Conservation (phyloP, 202 grass and related monocot genomes). For the Panicum virgatum region DNA sequence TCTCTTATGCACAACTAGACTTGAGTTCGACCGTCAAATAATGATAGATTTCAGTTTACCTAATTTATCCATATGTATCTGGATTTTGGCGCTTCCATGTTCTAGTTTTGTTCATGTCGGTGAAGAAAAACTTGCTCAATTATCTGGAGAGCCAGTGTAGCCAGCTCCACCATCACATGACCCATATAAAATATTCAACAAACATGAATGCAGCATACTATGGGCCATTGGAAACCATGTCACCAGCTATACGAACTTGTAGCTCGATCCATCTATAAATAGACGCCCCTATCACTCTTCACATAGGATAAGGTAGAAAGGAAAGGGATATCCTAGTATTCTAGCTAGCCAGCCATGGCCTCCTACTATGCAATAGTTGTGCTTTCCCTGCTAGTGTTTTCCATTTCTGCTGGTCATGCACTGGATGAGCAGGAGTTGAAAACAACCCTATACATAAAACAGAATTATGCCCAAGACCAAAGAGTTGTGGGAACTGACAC, state of each 20-base stretch:
- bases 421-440: background rate
- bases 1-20: too few species aligned
- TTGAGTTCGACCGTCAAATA: too few species aligned
- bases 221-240: background rate
- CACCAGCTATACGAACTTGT: background rate
- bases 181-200: too few species aligned
- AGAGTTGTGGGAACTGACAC: background rate
- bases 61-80: too few species aligned
- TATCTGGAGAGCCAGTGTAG: too few species aligned
- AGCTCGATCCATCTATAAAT: background rate
- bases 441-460: background rate
- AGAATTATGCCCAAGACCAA: background rate
- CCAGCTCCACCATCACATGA: too few species aligned
- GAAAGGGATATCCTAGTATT: background rate
- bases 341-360: background rate
- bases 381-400: background rate
- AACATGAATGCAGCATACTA: too few species aligned
- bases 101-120: too few species aligned
- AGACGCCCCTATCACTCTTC: background rate
- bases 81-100: too few species aligned
- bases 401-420: background rate
- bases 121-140: too few species aligned
- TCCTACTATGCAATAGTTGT: background rate
- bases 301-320: background rate
- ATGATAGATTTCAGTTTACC: too few species aligned